phyloP scores from a whole-genome alignment of 345 rosid genomes.

The Corchorus capsularis region DNA sequence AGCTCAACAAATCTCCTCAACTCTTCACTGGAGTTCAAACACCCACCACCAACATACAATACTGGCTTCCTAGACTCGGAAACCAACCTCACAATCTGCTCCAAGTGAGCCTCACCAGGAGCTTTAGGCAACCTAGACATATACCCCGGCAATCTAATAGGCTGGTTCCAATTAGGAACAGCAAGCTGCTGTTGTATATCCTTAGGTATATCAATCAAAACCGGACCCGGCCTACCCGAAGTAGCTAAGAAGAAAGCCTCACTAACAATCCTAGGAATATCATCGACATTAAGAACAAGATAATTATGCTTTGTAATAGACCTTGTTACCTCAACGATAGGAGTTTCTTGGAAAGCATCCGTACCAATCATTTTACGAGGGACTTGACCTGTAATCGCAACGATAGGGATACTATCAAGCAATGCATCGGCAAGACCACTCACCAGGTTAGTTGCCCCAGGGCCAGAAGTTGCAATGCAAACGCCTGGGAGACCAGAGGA shows the following conservation, averaged over 20 bases:
- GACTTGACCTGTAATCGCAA: slow-evolving; percentile 92
- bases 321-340: slow-evolving; percentile 87
- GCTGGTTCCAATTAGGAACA: slow-evolving; percentile 73
- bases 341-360: slow-evolving; percentile 93
- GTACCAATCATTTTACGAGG: slow-evolving; percentile 95
- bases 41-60: slow-evolving; percentile 97
- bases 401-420: slow-evolving; percentile 88
- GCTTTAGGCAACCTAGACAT: slow-evolving; percentile 74
- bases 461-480: slow-evolving; percentile 98
- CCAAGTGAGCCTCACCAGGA: slow-evolving; percentile 55
- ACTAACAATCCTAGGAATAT: slow-evolving; percentile 75
- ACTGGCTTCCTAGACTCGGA: slow-evolving; percentile 84
- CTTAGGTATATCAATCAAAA: slow-evolving; percentile 87
- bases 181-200: slow-evolving; percentile 92
- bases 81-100: slow-evolving; percentile 81
- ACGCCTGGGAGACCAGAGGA: slow-evolving; percentile 85
- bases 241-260: slow-evolving; percentile 91
- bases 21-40: slow-evolving; percentile 90
- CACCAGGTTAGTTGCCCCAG: slow-evolving; percentile 88
- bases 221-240: slow-evolving; percentile 92
- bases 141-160: slow-evolving; percentile 69
- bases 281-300: slow-evolving; percentile 83
- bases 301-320: slow-evolving; percentile 94
- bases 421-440: slow-evolving; percentile 89
- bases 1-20: slow-evolving; percentile 78